These are phyloP conservation scores for Hericium coralloides DNA, from an alignment of 768 basidiomycete genomes.

Conservation along the genomic window DNA sequence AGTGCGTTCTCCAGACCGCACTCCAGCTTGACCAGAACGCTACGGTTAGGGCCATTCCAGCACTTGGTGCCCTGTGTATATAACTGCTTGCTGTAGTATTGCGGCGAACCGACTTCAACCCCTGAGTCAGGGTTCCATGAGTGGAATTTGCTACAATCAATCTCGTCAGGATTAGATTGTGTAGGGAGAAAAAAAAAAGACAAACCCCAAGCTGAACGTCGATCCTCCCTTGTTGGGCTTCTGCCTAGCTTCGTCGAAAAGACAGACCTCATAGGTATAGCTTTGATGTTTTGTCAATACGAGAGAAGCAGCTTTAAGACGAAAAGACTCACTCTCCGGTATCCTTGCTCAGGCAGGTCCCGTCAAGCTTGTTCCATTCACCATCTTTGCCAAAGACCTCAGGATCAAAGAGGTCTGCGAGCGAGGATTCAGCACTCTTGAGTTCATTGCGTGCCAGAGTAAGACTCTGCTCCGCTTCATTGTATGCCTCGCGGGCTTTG, in stretches of 20 bases:
- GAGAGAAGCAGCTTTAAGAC: background rate
- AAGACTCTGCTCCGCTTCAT: slow-evolving; percentile 54
- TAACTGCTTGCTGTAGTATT: slow-evolving; percentile 73
- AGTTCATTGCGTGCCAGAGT: slow-evolving; percentile 43
- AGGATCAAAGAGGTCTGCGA: slow-evolving; percentile 56
- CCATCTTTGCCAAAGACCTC: slow-evolving; percentile 69
- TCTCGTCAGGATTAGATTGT: background rate
- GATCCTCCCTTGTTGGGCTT: slow-evolving; percentile 76
- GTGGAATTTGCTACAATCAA: slow-evolving; percentile 49
- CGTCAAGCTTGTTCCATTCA: slow-evolving; percentile 95
- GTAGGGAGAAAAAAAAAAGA: slow-evolving; percentile 1
- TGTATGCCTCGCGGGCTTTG: slow-evolving; percentile 52
- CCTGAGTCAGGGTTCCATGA: slow-evolving; percentile 68
- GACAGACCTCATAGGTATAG: slow-evolving; percentile 90
- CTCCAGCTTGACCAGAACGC: slow-evolving; percentile 68
- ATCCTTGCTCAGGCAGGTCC: slow-evolving; percentile 69
- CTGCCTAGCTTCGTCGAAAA: slow-evolving; percentile 84
- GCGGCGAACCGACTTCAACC: slow-evolving; percentile 49
- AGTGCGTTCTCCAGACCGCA: slow-evolving; percentile 86
- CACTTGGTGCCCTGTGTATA: slow-evolving; percentile 85
- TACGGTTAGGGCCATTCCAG: slow-evolving; percentile 94
- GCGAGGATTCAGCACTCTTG: slow-evolving; percentile 44
- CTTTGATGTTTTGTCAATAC: slow-evolving; percentile 29
- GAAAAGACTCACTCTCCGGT: slow-evolving; percentile 73
- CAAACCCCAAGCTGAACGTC: slow-evolving; percentile 77